Conservation (phyloP, 2,329 filamentous ascomycete species). For the Epichloe elymi region DNA sequence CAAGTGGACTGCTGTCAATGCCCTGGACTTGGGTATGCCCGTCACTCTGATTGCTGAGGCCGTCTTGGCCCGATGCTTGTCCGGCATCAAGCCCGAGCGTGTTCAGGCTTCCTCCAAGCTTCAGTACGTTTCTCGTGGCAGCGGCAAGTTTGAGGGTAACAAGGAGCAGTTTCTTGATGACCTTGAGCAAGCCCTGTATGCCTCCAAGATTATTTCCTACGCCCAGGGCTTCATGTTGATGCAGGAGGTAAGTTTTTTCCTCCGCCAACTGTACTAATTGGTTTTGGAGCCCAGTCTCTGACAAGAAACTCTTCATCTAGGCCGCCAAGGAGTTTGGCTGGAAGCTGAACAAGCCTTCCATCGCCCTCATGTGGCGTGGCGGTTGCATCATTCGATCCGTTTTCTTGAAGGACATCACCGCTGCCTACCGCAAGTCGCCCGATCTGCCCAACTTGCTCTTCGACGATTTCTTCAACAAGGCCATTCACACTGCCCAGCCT, state of each 20-base stretch:
- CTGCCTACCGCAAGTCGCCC: constrained; percentile 85
- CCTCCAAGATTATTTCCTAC: constrained; percentile 99
- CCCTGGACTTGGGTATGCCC: constrained; percentile 94
- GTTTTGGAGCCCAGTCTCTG: neutral
- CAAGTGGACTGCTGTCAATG: constrained; percentile 99
- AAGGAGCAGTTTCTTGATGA: constrained; percentile 89
- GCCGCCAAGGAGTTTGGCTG: constrained; percentile 91
- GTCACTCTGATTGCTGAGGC: constrained; percentile 96
- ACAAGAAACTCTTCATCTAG: constrained; percentile 27
- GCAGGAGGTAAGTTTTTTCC: constrained; percentile 59
- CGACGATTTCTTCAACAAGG: constrained; percentile 99
- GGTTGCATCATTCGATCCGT: constrained; percentile 99
- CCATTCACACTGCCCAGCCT: constrained; percentile 89
- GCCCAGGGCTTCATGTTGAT: constrained; percentile 99
- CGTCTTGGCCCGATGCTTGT: constrained; percentile 89
- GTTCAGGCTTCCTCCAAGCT: constrained; percentile 67
- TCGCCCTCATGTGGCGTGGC: constrained; percentile 99
- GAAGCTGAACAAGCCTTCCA: constrained; percentile 99
- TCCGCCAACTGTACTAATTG: neutral
- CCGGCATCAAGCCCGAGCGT: constrained; percentile 89
- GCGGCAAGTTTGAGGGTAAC: constrained; percentile 71
- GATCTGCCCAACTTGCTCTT: constrained; percentile 97
- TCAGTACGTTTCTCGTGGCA: constrained; percentile 53
- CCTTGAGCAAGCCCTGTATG: constrained; percentile 96
- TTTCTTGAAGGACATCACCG: constrained; percentile 99